phyloP scores from a whole-genome alignment of 1,284 basidiomycete species.

The Tranzscheliella williamsii region DNA sequence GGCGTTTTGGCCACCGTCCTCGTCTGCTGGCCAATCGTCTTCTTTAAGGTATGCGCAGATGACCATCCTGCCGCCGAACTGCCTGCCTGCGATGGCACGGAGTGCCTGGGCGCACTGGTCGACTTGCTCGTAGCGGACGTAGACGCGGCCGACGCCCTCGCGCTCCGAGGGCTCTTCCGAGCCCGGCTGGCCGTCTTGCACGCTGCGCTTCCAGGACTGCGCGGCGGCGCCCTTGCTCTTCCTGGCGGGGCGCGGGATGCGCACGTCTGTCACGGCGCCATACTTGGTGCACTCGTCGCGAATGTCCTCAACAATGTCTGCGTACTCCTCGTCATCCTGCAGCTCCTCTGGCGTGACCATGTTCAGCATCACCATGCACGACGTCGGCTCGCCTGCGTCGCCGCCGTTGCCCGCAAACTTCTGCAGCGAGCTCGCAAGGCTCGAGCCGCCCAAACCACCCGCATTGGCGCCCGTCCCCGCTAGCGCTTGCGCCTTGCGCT shows the following conservation, averaged over 20 bases:
- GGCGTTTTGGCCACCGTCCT: slow-evolving; percentile 49
- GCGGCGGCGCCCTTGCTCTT: slow-evolving; percentile 51
- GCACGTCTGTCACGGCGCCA: slow-evolving; percentile 51
- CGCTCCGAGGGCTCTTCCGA: slow-evolving; percentile 73
- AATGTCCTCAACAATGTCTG: slow-evolving; percentile 91
- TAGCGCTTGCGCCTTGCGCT: slow-evolving; percentile 36
- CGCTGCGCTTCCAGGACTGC: slow-evolving; percentile 43
- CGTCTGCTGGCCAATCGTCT: slow-evolving; percentile 54
- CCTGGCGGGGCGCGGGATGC: slow-evolving; percentile 53
- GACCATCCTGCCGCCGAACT: slow-evolving; percentile 88
- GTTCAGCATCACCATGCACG: slow-evolving; percentile 95
- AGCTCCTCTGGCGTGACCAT: slow-evolving; percentile 97
- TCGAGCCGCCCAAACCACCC: slow-evolving; percentile 53
- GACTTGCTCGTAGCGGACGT: slow-evolving; percentile 76
- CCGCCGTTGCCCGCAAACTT: slow-evolving; percentile 57
- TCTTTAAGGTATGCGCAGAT: slow-evolving; percentile 62
- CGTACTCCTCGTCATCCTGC: slow-evolving; percentile 85
- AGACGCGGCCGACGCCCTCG: slow-evolving; percentile 87
- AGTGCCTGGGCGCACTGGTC: slow-evolving; percentile 72
- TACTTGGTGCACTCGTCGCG: slow-evolving; percentile 72
- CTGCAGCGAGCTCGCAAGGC: slow-evolving; percentile 46
- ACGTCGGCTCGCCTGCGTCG: slow-evolving; percentile 62
- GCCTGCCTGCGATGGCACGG: slow-evolving; percentile 82
- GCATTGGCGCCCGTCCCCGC: slow-evolving; percentile 61
- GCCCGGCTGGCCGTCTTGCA: slow-evolving; percentile 63